Evolutionary conservation across 2,329 filamentous ascomycete genomes (phyloP).

Genomic region (Parafenestella ontariensis): DNA sequence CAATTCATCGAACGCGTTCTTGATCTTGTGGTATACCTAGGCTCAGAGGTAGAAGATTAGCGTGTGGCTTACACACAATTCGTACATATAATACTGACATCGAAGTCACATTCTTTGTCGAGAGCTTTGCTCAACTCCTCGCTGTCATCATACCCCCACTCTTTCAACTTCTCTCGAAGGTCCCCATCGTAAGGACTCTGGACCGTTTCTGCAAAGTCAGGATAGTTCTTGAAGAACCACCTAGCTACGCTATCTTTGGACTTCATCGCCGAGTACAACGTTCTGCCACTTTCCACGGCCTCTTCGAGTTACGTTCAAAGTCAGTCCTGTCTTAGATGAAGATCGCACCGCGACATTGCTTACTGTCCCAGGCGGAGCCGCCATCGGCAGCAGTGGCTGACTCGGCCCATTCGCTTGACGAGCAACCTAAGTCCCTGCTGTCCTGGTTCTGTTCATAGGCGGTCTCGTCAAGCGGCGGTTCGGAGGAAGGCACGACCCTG

Average conservation of each 20-base stretch:
- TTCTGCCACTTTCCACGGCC: slow-evolving; percentile 3
- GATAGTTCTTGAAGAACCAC: slow-evolving; percentile 17
- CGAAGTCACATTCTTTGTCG: slow-evolving; percentile 17
- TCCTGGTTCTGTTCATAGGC: too few species aligned
- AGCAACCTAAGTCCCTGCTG: too few species aligned
- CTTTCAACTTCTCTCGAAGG: slow-evolving; percentile 7
- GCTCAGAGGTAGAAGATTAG: too few species aligned
- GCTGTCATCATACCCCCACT: slow-evolving; percentile 19
- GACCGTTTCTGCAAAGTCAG: slow-evolving; percentile 4
- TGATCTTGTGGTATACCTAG: slow-evolving; percentile 1
- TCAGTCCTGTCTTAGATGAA: too few species aligned
- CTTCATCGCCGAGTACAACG: slow-evolving; percentile 10
- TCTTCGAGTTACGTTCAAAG: too few species aligned
- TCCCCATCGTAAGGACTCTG: slow-evolving; percentile 13
- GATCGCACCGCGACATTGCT: too few species aligned
- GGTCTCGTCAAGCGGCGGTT: too few species aligned
- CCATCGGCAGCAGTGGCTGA: too few species aligned
- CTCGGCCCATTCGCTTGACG: too few species aligned
- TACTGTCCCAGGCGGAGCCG: too few species aligned
- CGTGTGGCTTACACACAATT: too few species aligned
- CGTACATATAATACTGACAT: not conserved
- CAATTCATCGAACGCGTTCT: slow-evolving; percentile 12
- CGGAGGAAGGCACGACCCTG: too few species aligned
- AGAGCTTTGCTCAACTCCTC: slow-evolving; percentile 3
- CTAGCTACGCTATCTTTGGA: slow-evolving; percentile 12